These are phyloP conservation scores for Stygiomarasmius scandens DNA, from an alignment of 1,284 basidiomycete genomes.

Conservation along the genomic window DNA sequence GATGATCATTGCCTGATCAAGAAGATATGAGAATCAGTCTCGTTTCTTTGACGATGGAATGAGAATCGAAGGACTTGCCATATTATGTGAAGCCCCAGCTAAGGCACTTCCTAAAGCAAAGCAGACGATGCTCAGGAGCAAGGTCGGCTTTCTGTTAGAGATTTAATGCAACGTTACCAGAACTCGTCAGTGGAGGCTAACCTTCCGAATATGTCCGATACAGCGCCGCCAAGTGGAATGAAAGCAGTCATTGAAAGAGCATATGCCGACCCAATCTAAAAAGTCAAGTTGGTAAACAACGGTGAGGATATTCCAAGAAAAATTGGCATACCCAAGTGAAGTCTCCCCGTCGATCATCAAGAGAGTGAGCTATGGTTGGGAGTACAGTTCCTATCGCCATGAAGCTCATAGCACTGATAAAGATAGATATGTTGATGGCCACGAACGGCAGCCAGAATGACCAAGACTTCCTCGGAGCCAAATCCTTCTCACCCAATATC, in stretches of 20 bases:
- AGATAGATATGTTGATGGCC: not conserved
- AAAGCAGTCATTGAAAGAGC: not conserved
- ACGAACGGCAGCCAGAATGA: not conserved
- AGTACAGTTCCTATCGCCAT: not conserved
- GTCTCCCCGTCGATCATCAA: not conserved
- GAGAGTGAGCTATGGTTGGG: not conserved
- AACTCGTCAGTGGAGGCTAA: no score
- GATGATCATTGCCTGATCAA: slow-evolving; percentile 26
- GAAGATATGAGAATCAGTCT: not conserved
- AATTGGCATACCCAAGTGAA: not conserved
- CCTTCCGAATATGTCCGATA: not conserved
- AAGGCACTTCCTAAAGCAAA: slow-evolving; percentile 41
- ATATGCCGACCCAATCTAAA: not conserved
- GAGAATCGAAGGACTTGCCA: slow-evolving; percentile 26
- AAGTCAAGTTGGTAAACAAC: no score
- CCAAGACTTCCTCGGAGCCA: not conserved
- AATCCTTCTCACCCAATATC: no score
- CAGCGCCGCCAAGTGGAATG: not conserved
- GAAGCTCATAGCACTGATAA: not conserved
- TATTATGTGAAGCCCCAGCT: slow-evolving; percentile 37
- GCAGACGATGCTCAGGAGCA: slow-evolving; percentile 22
- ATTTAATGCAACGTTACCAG: no score
- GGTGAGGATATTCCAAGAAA: no score
- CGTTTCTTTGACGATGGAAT: not conserved
- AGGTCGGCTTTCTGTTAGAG: not conserved